Evolutionary conservation across 140 eudicot genomes (phyloP).

Genomic region (Oenanthe javanica): DNA sequence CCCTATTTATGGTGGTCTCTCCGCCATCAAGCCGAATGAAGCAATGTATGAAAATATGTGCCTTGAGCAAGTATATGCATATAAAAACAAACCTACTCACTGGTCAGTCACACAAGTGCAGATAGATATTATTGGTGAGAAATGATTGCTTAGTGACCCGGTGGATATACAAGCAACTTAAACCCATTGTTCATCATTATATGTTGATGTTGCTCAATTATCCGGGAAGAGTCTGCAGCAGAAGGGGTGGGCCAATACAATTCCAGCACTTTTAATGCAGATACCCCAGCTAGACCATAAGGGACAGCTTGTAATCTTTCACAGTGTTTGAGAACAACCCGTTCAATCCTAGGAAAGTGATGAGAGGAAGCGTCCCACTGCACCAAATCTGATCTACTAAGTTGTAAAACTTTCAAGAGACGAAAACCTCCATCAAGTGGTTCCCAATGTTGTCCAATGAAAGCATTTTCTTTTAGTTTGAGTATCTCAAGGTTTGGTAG

Average conservation of each 20-base stretch:
- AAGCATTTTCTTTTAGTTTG: constrained; percentile 52
- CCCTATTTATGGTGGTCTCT: not conserved
- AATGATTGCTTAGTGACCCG: constrained; percentile 15
- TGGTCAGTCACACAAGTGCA: not conserved
- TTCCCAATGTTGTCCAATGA: constrained; percentile 46
- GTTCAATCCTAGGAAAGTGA: constrained; percentile 58
- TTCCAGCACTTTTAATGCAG: constrained; percentile 40
- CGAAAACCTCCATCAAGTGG: constrained; percentile 54
- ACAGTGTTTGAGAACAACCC: constrained; percentile 41
- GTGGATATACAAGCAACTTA: constrained; percentile 55
- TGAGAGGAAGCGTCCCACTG: constrained; percentile 52
- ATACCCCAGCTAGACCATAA: constrained; percentile 38
- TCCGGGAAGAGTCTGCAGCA: constrained; percentile 40
- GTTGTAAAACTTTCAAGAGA: constrained; percentile 36
- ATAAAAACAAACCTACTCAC: constrained; percentile 8
- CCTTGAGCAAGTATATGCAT: not conserved
- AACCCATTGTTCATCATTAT: constrained; percentile 19
- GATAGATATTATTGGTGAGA: not conserved
- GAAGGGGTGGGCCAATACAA: constrained; percentile 35
- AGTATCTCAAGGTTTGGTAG: constrained; percentile 59
- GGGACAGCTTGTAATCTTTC: constrained; percentile 34
- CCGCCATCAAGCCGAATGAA: not conserved
- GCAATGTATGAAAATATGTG: not conserved
- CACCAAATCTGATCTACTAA: constrained; percentile 53
- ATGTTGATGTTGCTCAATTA: constrained; percentile 25